phyloP scores from a whole-genome alignment of 805 yeast species.

The Candida verbasci region DNA sequence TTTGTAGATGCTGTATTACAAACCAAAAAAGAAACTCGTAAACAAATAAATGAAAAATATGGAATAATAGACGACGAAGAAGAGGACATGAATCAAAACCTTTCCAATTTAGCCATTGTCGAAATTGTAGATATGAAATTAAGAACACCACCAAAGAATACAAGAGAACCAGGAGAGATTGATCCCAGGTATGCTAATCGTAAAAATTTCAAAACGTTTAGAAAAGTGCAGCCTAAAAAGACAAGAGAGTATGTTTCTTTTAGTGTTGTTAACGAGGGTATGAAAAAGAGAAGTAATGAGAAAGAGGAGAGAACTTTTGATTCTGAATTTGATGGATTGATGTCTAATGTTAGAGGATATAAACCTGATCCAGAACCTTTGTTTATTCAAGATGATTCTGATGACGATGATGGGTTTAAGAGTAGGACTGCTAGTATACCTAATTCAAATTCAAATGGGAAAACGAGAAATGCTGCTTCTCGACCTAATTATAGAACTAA shows the following conservation, averaged over 20 bases:
- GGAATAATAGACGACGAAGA: slow-evolving; percentile 17
- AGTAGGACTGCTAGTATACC: neutral
- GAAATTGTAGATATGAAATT: slow-evolving; percentile 22
- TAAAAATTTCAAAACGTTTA: slow-evolving; percentile 30
- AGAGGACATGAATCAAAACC: slow-evolving; percentile 11
- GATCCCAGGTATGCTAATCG: slow-evolving; percentile 15
- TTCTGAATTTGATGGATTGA: slow-evolving; percentile 14
- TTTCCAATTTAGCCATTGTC: slow-evolving; percentile 26
- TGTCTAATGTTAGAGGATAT: slow-evolving; percentile 13
- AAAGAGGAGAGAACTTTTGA: slow-evolving; percentile 9
- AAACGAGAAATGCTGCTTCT: too few relatives aligned
- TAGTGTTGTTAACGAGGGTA: slow-evolving; percentile 4
- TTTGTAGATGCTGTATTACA: slow-evolving; percentile 26
- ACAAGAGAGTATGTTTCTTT: slow-evolving; percentile 18
- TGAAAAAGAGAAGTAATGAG: neutral
- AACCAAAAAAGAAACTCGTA: slow-evolving; percentile 20
- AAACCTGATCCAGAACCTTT: slow-evolving; percentile 3
- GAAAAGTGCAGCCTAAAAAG: slow-evolving; percentile 16
- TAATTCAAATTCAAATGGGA: neutral
- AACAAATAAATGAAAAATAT: slow-evolving; percentile 19
- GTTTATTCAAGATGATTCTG: slow-evolving; percentile 5
- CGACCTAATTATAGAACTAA: neutral
- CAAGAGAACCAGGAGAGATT: neutral
- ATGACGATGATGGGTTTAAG: neutral
- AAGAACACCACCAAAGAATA: slow-evolving; percentile 7